phyloP scores from a whole-genome alignment of 2,329 filamentous ascomycete species.

The Monilinia vaccinii-corymbosi region DNA sequence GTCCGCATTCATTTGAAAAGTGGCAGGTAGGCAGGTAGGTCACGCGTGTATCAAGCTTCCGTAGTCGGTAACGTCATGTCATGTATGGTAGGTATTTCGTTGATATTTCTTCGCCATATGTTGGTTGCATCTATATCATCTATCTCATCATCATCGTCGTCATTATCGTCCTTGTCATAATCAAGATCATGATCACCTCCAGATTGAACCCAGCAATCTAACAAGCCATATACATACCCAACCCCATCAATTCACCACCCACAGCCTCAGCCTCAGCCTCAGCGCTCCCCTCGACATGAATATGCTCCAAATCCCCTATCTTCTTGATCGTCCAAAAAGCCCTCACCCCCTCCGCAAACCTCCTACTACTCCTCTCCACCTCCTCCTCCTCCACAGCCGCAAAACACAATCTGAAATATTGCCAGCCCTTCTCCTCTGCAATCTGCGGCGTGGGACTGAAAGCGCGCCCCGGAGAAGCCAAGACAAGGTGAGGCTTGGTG shows the following conservation, averaged over 20 bases:
- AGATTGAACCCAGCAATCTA: constrained; percentile 6
- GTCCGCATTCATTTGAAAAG: not conserved
- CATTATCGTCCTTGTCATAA: not conserved
- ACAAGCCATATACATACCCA: constrained; percentile 22
- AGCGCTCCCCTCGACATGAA: constrained; percentile 11
- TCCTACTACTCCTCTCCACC: constrained; percentile 49
- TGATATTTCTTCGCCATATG: not conserved
- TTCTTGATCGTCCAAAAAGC: constrained; percentile 72
- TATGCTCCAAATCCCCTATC: constrained; percentile 53
- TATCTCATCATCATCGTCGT: not conserved
- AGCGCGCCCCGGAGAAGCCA: constrained; percentile 62
- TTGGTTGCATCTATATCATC: not conserved
- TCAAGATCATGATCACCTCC: not conserved
- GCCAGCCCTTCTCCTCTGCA: constrained; percentile 50
- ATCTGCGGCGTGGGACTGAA: constrained; percentile 62
- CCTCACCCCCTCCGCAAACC: constrained; percentile 60
- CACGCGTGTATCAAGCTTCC: too few species aligned
- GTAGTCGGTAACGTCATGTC: not conserved
- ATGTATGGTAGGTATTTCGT: not conserved
- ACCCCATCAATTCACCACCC: constrained; percentile 17
- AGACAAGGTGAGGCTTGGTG: constrained; percentile 56
- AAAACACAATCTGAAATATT: constrained; percentile 73
- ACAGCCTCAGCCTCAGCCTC: not conserved
- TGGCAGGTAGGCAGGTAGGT: too few species aligned
- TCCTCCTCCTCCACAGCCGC: constrained; percentile 70